These are phyloP conservation scores for Camelina sativa DNA, from an alignment of 345 rosid genomes.

Conservation along the genomic window DNA sequence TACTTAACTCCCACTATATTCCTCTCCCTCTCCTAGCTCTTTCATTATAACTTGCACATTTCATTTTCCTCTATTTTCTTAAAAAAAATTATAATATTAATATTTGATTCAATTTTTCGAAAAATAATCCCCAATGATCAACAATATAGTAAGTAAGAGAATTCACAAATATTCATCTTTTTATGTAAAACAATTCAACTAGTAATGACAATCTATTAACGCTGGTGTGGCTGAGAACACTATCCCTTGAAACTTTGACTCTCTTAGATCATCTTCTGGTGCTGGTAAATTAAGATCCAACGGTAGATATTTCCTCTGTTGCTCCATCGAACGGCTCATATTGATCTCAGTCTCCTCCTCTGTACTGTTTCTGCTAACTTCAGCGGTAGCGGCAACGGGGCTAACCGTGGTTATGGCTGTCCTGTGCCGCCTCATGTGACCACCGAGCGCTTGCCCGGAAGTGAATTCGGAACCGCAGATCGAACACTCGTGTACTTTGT, in stretches of 20 bases:
- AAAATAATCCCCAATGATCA: neutral
- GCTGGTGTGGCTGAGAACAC: constrained; percentile 64
- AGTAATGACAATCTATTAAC: constrained; percentile 91
- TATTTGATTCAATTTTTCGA: neutral
- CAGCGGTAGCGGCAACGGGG: constrained; percentile 4
- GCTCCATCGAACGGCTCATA: constrained; percentile 39
- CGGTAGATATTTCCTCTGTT: constrained; percentile 53
- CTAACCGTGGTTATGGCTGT: constrained; percentile 36
- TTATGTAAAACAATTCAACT: constrained; percentile 26
- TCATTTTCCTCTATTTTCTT: constrained; percentile 32
- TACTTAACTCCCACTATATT: constrained; percentile 47
- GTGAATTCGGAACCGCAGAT: constrained; percentile 88
- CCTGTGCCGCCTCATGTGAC: constrained; percentile 98
- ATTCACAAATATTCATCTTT: constrained; percentile 53
- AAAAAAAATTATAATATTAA: neutral
- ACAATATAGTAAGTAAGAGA: constrained; percentile 32
- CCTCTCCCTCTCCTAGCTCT: neutral
- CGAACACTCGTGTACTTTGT: constrained; percentile 89
- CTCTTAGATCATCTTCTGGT: constrained; percentile 71
- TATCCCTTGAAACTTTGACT: constrained; percentile 62
- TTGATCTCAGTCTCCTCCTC: constrained; percentile 28
- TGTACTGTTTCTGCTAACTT: constrained; percentile 38
- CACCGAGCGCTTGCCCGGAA: constrained; percentile 97
- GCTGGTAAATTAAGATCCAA: constrained; percentile 98
- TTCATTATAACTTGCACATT: constrained; percentile 40